Base-by-base conservation (phyloP, 768 basidiomycete genomes). In the Amyloporia xantha region DNA sequence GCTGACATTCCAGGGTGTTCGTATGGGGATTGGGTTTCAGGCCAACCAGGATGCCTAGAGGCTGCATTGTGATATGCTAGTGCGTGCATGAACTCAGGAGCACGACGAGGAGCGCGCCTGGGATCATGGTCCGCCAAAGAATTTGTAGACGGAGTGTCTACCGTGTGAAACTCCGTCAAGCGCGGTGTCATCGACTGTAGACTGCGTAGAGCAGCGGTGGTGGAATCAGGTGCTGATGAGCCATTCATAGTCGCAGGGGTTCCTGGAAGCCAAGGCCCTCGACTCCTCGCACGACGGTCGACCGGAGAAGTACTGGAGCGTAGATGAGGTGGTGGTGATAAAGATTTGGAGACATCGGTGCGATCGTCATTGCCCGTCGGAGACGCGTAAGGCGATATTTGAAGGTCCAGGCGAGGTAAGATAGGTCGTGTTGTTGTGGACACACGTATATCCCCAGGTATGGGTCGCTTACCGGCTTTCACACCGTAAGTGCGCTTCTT, bases 401-500 rank as follows among this genome's bases (percentile, higher is more conserved):
- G 30, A 4, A 58, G 45, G 36, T 58, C 57, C 27, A 58, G 52
- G 24, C 57, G 53, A 4, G 57, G 57, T 15, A 58, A 41, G 44
- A 58, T 58, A 9, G 57, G 57, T 5, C 57, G 47, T 33, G 30
- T 15, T 33, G 30, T 15, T 3, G 30, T 44, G 50, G 41, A 39
- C 17, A 39, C 10, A 10, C 38, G 38, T 20, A 39, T 7, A 19
- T 33, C 30, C 36, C 36, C 42, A 26, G 42, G 42, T 15, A 28
- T n/a, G 4, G 50, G 49, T 27, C 55, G 51, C 48, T 59, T 55
- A 20, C 45, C 44, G 2, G 47, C 52, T 47, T 61, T 63, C 2
- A 49, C 36, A 0, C 53, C 53, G 30, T 56, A 55, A 45, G 47
- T 60, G 47, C 61, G 54, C 66, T 84, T 85, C 67, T 84, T 83